Conservation (phyloP, 768 basidiomycete species). For the Amanita inopinata region DNA sequence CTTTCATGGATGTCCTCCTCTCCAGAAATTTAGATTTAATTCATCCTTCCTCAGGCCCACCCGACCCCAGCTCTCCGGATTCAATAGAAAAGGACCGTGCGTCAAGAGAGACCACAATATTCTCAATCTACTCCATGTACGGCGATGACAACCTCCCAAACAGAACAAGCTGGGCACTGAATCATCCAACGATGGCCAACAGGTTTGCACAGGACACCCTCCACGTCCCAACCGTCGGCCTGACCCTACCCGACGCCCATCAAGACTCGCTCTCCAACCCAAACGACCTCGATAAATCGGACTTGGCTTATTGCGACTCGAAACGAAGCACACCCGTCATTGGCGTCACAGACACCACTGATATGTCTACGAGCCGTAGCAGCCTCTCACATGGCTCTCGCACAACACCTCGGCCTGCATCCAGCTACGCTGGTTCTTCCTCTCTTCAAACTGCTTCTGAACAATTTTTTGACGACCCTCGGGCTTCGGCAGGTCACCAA, state of each 20-base stretch:
- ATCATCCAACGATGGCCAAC: slow-evolving; percentile 2
- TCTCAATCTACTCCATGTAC: slow-evolving; percentile 86
- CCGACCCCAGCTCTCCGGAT: slow-evolving; percentile 21
- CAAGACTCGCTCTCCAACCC: slow-evolving; percentile 18
- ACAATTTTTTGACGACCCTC: slow-evolving; percentile 22
- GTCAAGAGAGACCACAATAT: slow-evolving; percentile 68
- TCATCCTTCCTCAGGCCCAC: slow-evolving; percentile 17
- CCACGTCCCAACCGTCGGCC: slow-evolving; percentile 23
- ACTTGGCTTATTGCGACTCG: slow-evolving; percentile 23
- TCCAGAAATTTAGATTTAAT: slow-evolving; percentile 1
- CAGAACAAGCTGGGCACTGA: slow-evolving; percentile 6
- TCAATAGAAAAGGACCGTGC: slow-evolving; percentile 34
- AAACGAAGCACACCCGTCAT: slow-evolving; percentile 14
- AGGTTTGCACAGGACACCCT: slow-evolving; percentile 10
- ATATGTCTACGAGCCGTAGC: not conserved
- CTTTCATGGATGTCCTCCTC: slow-evolving; percentile 28
- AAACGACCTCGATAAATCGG: slow-evolving; percentile 18
- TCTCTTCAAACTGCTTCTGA: slow-evolving; percentile 22
- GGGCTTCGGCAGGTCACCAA: slow-evolving; percentile 20
- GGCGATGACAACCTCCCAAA: slow-evolving; percentile 43
- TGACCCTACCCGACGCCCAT: slow-evolving; percentile 21
- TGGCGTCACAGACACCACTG: slow-evolving; percentile 8
- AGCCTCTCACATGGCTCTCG: slow-evolving; percentile 18
- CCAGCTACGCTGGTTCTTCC: slow-evolving; percentile 23
- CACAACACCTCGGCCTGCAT: slow-evolving; percentile 20